phyloP scores from a whole-genome alignment of 805 yeast genomes.

The Candida adriatica region DNA sequence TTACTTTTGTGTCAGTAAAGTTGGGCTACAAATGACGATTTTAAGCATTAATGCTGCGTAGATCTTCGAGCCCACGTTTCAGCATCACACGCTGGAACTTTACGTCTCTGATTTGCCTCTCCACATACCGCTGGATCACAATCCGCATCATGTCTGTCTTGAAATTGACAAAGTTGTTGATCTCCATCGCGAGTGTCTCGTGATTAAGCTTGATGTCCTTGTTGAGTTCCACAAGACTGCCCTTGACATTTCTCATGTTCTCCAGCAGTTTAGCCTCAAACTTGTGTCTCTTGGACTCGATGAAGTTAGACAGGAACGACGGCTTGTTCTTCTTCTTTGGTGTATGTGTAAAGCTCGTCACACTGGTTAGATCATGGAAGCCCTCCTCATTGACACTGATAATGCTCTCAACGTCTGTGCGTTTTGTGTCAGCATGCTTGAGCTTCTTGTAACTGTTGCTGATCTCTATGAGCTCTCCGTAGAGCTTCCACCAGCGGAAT shows the following conservation, averaged over 20 bases:
- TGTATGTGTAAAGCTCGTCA: conserved; percentile 13
- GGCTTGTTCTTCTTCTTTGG: conserved; percentile 16
- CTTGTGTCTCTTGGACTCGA: conserved; percentile 46
- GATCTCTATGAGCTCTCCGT: conserved; percentile 33
- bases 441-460: conserved; percentile 27
- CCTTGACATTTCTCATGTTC: conserved; percentile 34
- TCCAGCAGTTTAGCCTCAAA: conserved; percentile 37
- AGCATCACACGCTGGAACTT: conserved; percentile 18
- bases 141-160: conserved; percentile 35
- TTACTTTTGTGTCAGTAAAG: neutral
- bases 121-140: conserved; percentile 30
- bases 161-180: conserved; percentile 50
- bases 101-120: conserved; percentile 23
- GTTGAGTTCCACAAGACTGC: conserved; percentile 36
- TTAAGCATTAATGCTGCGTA: too few species aligned
- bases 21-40: too few species aligned
- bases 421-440: conserved; percentile 16
- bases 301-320: conserved; percentile 28
- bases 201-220: conserved; percentile 45
- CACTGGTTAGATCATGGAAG: conserved; percentile 18
- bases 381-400: conserved; percentile 22
- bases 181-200: conserved; percentile 56
- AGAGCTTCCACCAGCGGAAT: conserved; percentile 38
- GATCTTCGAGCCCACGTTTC: conserved; percentile 12
- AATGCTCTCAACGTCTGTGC: conserved; percentile 16